A percentile compares a stretch with the other conserved stretches of the same genome.
Conservation (phyloP, 176 grass and related monocot genomes). For the Guadua angustifolia region DNA sequence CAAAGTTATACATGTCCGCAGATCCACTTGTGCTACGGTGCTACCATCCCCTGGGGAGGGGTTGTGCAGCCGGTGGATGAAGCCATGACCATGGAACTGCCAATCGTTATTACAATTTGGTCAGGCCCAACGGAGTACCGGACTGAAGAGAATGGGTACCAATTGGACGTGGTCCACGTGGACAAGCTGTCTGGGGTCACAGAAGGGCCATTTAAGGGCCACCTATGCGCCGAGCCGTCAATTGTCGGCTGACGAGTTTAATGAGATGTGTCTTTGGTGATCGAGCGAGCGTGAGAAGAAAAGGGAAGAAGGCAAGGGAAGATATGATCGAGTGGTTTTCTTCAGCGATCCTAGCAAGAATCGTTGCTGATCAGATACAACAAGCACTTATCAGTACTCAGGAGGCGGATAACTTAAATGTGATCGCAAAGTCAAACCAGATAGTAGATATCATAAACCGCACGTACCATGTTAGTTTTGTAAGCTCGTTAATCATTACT, state of each 20-base stretch:
- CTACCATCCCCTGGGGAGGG: constrained; percentile 69
- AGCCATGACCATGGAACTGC: constrained; percentile 73
- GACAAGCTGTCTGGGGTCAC: too few species aligned
- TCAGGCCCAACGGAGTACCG: constrained; percentile 69
- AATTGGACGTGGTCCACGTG: too few species aligned
- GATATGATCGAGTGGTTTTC: constrained; percentile 62
- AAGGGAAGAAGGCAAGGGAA: constrained; percentile 58
- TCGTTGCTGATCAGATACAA: constrained; percentile 59
- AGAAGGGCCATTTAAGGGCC: constrained; percentile 50
- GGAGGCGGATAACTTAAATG: neutral
- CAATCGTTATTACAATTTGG: constrained; percentile 70
- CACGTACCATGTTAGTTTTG: constrained; percentile 3
- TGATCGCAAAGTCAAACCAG: neutral
- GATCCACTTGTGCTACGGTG: constrained; percentile 64
- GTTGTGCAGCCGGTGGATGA: constrained; percentile 66
- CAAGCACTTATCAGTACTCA: constrained; percentile 24
- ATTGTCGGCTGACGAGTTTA: constrained; percentile 51
- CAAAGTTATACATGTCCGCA: neutral
- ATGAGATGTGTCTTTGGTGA: constrained; percentile 52
- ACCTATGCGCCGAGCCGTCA: constrained; percentile 64
- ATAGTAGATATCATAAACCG: constrained; percentile 22
- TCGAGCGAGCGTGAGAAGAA: constrained; percentile 20
- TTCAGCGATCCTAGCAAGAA: constrained; percentile 51
- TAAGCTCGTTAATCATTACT: neutral
- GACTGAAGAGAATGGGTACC: constrained; percentile 70